Evolutionary conservation across 805 yeast species (phyloP).

Genomic region (Torulaspora microellipsoides): DNA sequence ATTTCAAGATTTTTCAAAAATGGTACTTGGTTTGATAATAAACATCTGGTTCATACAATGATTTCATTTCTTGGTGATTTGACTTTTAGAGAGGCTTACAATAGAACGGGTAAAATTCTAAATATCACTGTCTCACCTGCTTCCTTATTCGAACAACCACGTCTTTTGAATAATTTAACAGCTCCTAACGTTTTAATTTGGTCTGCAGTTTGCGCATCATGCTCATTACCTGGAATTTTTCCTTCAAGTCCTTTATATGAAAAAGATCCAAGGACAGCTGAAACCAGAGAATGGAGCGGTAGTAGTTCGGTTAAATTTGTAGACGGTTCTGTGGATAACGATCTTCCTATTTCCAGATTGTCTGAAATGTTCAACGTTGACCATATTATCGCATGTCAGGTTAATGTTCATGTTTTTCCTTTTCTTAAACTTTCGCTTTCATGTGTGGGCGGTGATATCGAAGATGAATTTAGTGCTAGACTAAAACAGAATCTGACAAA

Average conservation of each 20-base stretch:
- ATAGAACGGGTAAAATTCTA: conserved; percentile 87
- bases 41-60: conserved; percentile 68
- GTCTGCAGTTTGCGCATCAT: conserved; percentile 91
- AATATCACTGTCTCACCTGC: conserved; percentile 94
- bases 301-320: conserved; percentile 68
- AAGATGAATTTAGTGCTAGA: conserved; percentile 53
- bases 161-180: conserved; percentile 71
- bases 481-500: conserved; percentile 49
- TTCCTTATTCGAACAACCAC: conserved; percentile 84
- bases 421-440: conserved; percentile 64
- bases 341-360: conserved; percentile 81
- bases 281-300: conserved; percentile 75
- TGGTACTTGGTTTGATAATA: conserved; percentile 86
- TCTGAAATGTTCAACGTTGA: conserved; percentile 97
- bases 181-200: conserved; percentile 78
- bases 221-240: conserved; percentile 90
- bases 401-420: conserved; percentile 94
- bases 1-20: conserved; percentile 63
- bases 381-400: conserved; percentile 96
- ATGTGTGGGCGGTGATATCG: conserved; percentile 65
- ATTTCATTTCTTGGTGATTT: conserved; percentile 76
- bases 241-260: conserved; percentile 83
- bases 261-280: conserved; percentile 69
- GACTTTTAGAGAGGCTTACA: conserved; percentile 91
- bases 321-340: conserved; percentile 95